Evolutionary conservation across 2,329 filamentous ascomycete genomes (phyloP), one percentile per base, ranked within the genome.

Genomic region (Sporothrix curviconia): DNA sequence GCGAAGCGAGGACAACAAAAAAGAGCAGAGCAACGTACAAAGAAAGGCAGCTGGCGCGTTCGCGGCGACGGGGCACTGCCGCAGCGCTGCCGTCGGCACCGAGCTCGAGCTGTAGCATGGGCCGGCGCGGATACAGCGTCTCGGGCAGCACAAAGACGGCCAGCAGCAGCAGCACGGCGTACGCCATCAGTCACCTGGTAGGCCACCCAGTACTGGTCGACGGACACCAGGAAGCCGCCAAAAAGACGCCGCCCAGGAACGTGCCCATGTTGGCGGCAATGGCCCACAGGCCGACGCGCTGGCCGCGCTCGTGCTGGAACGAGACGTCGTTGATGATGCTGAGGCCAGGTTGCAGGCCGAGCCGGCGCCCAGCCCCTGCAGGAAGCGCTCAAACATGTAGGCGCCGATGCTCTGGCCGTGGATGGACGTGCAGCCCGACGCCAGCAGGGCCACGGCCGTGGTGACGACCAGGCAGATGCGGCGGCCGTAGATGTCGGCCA

Each of bases 371-470:
- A 83, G 70, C 0, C 80, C 80, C 64, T 83, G 79, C 63, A 83
- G 80, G 63, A 83, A 81, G 3, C 81, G 69, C 2, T 77, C 78
- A n/a, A 76, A 75, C 78, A 83, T 80, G 65, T 83, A 83, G 0
- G 74, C 74, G 1, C 66, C 62, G 63, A 79, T 79, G 28, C 66
- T 65, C 5, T 67, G 62, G 15, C 70, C 66, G 30, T 19, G 47
- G 6, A 70, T 62, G 9, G 70, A 67, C 28, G 69, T 69, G 51
- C 70, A 69, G 40, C 71, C 60, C 36, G 67, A 69, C 3, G 70
- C 62, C 34, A 64, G 66, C 28, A 73, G 61, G 17, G 70, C 65
- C 52, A 72, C 64, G 52, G 65, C 43, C 30, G 72, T 63, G 69
- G 75, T 59, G 22, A 73, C 55, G 28, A 83, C 68, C 63, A 82